Conservation (phyloP, 2,329 filamentous ascomycete genomes). For the Purpureocillium takamizusanense region DNA sequence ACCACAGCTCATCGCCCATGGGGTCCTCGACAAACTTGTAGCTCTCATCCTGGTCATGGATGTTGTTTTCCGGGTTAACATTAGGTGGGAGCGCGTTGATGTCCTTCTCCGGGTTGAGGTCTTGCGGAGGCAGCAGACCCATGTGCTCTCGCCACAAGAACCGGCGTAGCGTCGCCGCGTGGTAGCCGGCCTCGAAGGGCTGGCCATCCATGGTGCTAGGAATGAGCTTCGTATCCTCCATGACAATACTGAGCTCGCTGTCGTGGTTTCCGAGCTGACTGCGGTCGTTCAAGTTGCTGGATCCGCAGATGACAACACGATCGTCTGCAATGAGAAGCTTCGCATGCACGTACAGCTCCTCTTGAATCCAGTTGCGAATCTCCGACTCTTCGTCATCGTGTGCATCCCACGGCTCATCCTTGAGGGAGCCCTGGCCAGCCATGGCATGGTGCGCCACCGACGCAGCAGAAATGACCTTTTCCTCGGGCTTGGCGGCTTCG, state of each 20-base stretch:
- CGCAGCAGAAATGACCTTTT: slow-evolving; percentile 25
- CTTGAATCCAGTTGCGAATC: slow-evolving; percentile 83
- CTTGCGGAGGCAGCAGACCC: slow-evolving; percentile 68
- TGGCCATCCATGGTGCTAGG: slow-evolving; percentile 70
- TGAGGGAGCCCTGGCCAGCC: slow-evolving; percentile 50
- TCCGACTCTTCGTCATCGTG: slow-evolving; percentile 60
- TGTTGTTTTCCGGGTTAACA: slow-evolving; percentile 56
- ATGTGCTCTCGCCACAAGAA: slow-evolving; percentile 89
- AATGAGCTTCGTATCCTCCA: slow-evolving; percentile 71
- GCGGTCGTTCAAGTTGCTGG: slow-evolving; percentile 86
- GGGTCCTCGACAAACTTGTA: slow-evolving; percentile 64
- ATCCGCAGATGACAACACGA: slow-evolving; percentile 73
- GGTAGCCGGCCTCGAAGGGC: slow-evolving; percentile 68
- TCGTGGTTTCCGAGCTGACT: slow-evolving; percentile 83
- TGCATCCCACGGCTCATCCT: slow-evolving; percentile 65
- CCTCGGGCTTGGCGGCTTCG: slow-evolving; percentile 34
- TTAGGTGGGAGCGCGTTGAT: slow-evolving; percentile 66
- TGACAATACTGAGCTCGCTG: slow-evolving; percentile 81
- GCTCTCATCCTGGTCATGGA: slow-evolving; percentile 48
- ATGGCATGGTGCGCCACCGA: slow-evolving; percentile 73
- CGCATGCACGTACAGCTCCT: slow-evolving; percentile 90
- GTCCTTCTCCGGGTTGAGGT: slow-evolving; percentile 57
- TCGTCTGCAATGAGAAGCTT: slow-evolving; percentile 90
- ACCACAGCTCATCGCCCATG: slow-evolving; percentile 55
- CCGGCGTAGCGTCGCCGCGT: slow-evolving; percentile 70